phyloP scores from a whole-genome alignment of 169 alveolate genomes.

The Prorocentrum cordatum region DNA sequence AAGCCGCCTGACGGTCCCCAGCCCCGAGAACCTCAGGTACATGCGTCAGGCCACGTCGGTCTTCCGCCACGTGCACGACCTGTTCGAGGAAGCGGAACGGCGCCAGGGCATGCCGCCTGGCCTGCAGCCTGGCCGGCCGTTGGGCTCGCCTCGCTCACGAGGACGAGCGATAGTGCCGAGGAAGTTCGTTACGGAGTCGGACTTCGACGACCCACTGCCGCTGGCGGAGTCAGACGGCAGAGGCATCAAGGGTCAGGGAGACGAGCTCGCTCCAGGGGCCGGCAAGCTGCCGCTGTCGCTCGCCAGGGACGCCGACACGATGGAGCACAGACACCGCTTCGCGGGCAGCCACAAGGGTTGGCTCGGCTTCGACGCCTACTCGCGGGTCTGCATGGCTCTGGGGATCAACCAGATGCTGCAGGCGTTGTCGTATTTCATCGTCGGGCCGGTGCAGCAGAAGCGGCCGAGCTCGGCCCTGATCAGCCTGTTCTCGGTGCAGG shows the following conservation, averaged over 20 bases:
- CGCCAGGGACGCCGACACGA: too few relatives aligned
- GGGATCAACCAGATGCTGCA: constrained; percentile 64
- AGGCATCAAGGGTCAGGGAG: too few relatives aligned
- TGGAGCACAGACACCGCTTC: constrained; percentile 37
- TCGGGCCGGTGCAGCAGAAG: constrained; percentile 44
- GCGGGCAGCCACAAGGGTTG: constrained; percentile 41
- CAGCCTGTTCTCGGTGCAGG: constrained; percentile 46
- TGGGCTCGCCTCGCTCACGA: too few relatives aligned
- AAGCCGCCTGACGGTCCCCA: constrained; percentile 39
- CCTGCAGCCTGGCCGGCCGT: too few relatives aligned
- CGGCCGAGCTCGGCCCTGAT: constrained; percentile 60
- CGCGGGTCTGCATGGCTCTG: constrained; percentile 52
- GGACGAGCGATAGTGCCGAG: too few relatives aligned
- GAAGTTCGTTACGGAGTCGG: too few relatives aligned
- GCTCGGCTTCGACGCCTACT: constrained; percentile 54
- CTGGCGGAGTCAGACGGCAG: too few relatives aligned
- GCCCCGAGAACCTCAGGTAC: constrained; percentile 42
- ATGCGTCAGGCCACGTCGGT: constrained; percentile 54
- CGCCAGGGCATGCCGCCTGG: too few relatives aligned
- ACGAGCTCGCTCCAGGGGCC: too few relatives aligned
- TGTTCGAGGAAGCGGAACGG: background rate
- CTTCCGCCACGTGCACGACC: constrained; percentile 43
- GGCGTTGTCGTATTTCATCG: constrained; percentile 51
- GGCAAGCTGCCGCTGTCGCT: too few relatives aligned
- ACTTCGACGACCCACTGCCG: too few relatives aligned